Evolutionary conservation across 2,329 filamentous ascomycete genomes (phyloP).

Genomic region (Claviceps sp.): DNA sequence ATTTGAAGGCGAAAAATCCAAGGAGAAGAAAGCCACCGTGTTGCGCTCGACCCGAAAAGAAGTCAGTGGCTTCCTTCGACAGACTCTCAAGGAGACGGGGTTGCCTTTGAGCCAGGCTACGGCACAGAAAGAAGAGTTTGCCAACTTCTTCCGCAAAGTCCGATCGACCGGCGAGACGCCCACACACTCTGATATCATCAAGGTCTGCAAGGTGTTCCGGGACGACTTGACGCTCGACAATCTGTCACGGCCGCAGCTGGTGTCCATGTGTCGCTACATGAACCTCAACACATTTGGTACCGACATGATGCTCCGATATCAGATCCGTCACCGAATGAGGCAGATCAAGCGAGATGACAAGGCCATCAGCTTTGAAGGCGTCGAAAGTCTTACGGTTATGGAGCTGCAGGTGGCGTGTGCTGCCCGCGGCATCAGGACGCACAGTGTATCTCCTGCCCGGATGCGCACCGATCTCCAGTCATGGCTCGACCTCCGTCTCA

Average conservation of each 20-base stretch:
- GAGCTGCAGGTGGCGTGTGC: conserved; percentile 89
- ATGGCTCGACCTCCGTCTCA: conserved; percentile 87
- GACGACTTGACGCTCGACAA: conserved; percentile 97
- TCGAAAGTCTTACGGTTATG: conserved; percentile 82
- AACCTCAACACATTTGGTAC: conserved; percentile 95
- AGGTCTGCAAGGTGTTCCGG: conserved; percentile 97
- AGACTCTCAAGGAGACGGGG: conserved; percentile 86
- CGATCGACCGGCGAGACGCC: conserved; percentile 82
- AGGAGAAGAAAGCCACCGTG: conserved; percentile 72
- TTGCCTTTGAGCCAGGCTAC: conserved; percentile 73
- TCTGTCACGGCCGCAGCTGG: conserved; percentile 83
- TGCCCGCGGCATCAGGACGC: conserved; percentile 80
- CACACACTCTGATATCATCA: conserved; percentile 83
- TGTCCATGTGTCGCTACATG: conserved; percentile 97
- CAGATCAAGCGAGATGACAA: conserved; percentile 98
- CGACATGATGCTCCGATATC: conserved; percentile 94
- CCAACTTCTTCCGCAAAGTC: conserved; percentile 94
- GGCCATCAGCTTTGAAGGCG: conserved; percentile 85
- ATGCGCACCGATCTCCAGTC: conserved; percentile 82
- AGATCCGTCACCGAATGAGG: conserved; percentile 92
- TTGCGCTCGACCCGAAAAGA: conserved; percentile 83
- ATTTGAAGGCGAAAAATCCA: conserved; percentile 82
- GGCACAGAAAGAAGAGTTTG: conserved; percentile 84
- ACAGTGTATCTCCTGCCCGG: conserved; percentile 77
- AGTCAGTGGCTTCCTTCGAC: conserved; percentile 78